A percentile compares a stretch with the other conserved stretches of the same genome.
Evolutionary conservation across 2,329 filamentous ascomycete genomes (phyloP).

Genomic region (Grosmannia clavigera): DNA sequence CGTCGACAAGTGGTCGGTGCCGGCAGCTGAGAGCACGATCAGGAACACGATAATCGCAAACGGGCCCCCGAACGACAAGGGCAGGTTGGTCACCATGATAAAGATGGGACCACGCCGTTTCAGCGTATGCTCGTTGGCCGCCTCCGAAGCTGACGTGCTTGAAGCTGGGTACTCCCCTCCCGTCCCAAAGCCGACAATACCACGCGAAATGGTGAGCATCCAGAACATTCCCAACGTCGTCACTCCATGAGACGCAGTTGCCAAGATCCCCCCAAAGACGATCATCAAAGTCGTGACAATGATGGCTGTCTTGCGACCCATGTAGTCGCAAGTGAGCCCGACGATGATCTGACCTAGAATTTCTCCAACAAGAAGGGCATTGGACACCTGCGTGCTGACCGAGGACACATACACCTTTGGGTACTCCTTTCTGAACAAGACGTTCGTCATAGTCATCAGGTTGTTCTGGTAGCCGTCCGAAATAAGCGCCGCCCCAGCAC

Average conservation of each 20-base stretch:
- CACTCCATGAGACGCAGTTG: constrained; percentile 30
- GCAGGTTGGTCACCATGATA: constrained; percentile 40
- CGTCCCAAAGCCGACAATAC: constrained; percentile 29
- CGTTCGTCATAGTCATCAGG: constrained; percentile 21
- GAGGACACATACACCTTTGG: constrained; percentile 19
- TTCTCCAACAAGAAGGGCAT: constrained; percentile 42
- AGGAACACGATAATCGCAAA: constrained; percentile 36
- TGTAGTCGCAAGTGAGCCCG: constrained; percentile 34
- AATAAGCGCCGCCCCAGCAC: constrained; percentile 16
- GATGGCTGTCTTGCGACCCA: constrained; percentile 35
- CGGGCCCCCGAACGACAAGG: constrained; percentile 35
- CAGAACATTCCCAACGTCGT: constrained; percentile 30
- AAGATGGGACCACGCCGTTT: constrained; percentile 35
- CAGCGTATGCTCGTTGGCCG: constrained; percentile 33
- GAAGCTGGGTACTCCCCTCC: constrained; percentile 43
- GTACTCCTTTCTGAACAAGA: constrained; percentile 19
- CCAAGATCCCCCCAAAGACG: constrained; percentile 29
- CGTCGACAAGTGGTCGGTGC: constrained; percentile 21
- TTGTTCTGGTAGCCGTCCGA: constrained; percentile 23
- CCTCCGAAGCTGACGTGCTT: constrained; percentile 35
- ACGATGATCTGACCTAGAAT: constrained; percentile 44
- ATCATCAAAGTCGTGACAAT: constrained; percentile 33
- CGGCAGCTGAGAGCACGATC: constrained; percentile 36
- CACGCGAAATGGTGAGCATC: constrained; percentile 33
- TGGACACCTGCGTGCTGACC: constrained; percentile 31